A percentile compares a stretch with the other conserved stretches of the same genome.
These are phyloP conservation scores for Vitis hybrid DNA, from an alignment of 177 flowering plant species.

Conservation along the genomic window DNA sequence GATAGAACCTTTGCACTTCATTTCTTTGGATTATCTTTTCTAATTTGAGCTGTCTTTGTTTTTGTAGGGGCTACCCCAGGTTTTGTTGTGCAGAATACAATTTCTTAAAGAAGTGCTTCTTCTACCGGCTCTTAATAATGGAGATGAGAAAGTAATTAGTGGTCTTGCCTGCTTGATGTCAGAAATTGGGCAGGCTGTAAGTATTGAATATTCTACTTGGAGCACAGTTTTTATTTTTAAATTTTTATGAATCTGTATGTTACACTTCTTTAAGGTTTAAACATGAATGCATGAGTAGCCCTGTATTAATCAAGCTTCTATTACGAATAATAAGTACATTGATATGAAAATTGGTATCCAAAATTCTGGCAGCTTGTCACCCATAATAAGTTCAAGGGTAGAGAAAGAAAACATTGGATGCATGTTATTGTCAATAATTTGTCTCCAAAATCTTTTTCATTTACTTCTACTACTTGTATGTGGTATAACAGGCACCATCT, in stretches of 20 bases:
- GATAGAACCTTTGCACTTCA: not conserved
- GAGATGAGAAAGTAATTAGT: conserved; percentile 76
- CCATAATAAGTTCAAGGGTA: too few species aligned
- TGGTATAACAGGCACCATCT: conserved; percentile 68
- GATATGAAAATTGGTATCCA: too few species aligned
- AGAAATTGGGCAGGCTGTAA: conserved; percentile 97
- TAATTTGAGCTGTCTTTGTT: conserved; percentile 13
- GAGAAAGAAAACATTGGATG: not conserved
- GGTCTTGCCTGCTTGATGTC: conserved; percentile 93
- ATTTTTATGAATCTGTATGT: not conserved
- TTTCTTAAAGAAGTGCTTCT: conserved; percentile 81
- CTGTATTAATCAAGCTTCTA: not conserved
- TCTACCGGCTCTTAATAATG: conserved; percentile 69
- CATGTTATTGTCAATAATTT: not conserved
- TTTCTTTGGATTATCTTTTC: not conserved
- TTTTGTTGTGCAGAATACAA: conserved; percentile 67
- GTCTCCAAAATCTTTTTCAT: conserved; percentile 2
- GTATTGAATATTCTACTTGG: conserved; percentile 21
- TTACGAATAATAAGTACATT: too few species aligned
- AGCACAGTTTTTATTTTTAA: not conserved
- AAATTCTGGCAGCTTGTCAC: too few species aligned
- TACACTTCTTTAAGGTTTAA: not conserved
- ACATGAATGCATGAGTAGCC: not conserved
- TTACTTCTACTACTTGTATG: conserved; percentile 8
- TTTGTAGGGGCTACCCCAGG: conserved; percentile 79